Percentiles rank a stretch among this genome's conserved stretches.
Conservation (phyloP, 805 yeast species). For the Candida pseudoglaebosa region DNA sequence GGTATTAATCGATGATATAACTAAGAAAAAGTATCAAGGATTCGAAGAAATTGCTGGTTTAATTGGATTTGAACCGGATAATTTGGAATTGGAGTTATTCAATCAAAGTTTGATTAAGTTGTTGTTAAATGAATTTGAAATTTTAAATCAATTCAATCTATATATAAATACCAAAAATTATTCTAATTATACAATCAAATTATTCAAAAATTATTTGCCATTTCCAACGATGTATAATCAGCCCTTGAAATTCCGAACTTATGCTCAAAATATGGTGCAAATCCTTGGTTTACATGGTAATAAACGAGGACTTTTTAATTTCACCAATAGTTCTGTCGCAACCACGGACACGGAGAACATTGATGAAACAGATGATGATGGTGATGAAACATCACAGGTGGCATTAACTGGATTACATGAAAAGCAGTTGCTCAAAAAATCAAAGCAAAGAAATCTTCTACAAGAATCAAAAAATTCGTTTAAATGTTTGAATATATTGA, state of each 20-base stretch:
- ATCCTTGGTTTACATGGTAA: conserved; percentile 26
- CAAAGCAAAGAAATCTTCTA: conserved; percentile 25
- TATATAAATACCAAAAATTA: conserved; percentile 57
- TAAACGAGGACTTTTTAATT: conserved; percentile 27
- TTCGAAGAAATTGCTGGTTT: conserved; percentile 13
- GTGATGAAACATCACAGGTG: conserved; percentile 16
- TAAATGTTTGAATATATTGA: conserved; percentile 25
- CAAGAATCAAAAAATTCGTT: conserved; percentile 32
- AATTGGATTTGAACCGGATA: conserved; percentile 2
- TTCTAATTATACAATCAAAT: conserved; percentile 53
- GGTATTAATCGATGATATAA: conserved; percentile 20
- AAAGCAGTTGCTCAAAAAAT: conserved; percentile 28
- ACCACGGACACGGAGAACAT: conserved; percentile 27
- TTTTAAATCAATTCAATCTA: conserved; percentile 54
- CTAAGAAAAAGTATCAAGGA: conserved; percentile 14
- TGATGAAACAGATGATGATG: conserved; percentile 14
- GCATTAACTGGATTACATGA: conserved; percentile 40
- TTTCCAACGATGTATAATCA: conserved; percentile 75
- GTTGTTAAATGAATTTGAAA: conserved; percentile 37
- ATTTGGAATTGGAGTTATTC: conserved; percentile 22
- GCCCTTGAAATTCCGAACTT: conserved; percentile 45
- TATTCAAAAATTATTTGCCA: conserved; percentile 51
- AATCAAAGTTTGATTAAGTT: conserved; percentile 44
- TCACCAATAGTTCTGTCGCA: conserved; percentile 17
- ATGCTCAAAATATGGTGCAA: conserved; percentile 32